These are phyloP conservation scores for Colletotrichum echinochloae DNA, from an alignment of 2,329 filamentous ascomycete genomes.

Conservation along the genomic window DNA sequence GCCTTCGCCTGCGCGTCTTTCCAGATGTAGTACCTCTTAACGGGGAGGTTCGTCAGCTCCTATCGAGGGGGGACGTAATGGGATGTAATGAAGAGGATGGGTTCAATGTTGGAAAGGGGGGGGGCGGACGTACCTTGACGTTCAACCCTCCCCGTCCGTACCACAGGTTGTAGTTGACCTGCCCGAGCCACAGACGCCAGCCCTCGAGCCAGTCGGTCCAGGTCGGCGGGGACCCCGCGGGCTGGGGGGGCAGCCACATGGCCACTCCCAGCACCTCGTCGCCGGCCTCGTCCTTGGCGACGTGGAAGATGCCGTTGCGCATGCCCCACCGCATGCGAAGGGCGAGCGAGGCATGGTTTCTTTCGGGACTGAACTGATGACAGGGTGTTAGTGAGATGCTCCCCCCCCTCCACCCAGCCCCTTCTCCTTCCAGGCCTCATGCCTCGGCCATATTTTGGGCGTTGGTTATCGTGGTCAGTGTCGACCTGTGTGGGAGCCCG, in stretches of 20 bases:
- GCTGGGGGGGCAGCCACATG: slow-evolving; percentile 76
- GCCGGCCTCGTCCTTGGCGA: slow-evolving; percentile 70
- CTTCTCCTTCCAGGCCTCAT: not conserved
- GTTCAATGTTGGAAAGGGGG: fast-evolving
- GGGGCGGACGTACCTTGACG: slow-evolving; percentile 59
- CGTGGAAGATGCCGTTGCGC: slow-evolving; percentile 75
- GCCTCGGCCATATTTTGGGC: too few relatives aligned
- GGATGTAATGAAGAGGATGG: too few relatives aligned
- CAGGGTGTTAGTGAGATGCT: not conserved
- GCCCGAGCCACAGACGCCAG: slow-evolving; percentile 75
- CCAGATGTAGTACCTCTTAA: slow-evolving; percentile 77
- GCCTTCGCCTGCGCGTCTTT: slow-evolving; percentile 73
- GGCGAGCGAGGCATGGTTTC: slow-evolving; percentile 72
- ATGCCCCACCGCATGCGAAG: slow-evolving; percentile 79
- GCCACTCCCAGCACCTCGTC: slow-evolving; percentile 74
- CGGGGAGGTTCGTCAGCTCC: not conserved
- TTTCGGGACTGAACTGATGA: slow-evolving; percentile 65
- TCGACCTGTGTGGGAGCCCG: not conserved
- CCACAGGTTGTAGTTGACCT: slow-evolving; percentile 74
- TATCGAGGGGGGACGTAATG: not conserved
- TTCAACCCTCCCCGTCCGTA: slow-evolving; percentile 78
- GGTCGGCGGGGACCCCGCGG: slow-evolving; percentile 58
- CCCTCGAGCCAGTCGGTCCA: slow-evolving; percentile 73
- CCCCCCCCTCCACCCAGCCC: not conserved
- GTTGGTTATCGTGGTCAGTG: not conserved